phyloP scores from a whole-genome alignment of 2,329 filamentous ascomycete genomes.

The Cercospora nicotianae region DNA sequence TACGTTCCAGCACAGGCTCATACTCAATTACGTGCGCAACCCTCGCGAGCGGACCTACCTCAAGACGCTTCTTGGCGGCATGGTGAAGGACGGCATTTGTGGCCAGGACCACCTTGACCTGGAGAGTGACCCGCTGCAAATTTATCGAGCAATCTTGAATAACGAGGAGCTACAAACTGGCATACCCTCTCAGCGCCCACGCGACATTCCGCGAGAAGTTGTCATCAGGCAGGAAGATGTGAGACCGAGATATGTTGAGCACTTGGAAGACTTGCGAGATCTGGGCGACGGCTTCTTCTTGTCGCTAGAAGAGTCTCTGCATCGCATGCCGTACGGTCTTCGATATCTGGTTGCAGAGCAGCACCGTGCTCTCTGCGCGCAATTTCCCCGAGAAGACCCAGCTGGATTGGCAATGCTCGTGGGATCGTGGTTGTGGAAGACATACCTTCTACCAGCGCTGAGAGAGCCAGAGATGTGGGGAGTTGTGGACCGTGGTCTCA shows the following conservation, averaged over 20 bases:
- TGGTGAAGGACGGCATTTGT: constrained; percentile 89
- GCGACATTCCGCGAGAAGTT: constrained; percentile 84
- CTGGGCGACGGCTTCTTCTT: constrained; percentile 89
- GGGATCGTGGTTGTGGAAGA: constrained; percentile 89
- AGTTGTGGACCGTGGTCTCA: constrained; percentile 84
- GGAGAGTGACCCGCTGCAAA: constrained; percentile 96
- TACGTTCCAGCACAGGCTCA: constrained; percentile 88
- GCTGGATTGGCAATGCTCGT: constrained; percentile 78
- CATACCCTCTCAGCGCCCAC: constrained; percentile 72
- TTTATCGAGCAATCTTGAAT: constrained; percentile 92
- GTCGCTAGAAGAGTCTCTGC: constrained; percentile 76
- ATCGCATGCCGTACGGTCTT: constrained; percentile 89
- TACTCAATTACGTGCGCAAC: constrained; percentile 84
- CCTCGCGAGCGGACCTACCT: constrained; percentile 91
- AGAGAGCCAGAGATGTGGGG: constrained; percentile 89
- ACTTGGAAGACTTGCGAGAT: constrained; percentile 89
- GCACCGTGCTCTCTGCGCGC: constrained; percentile 72
- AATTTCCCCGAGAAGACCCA: constrained; percentile 77
- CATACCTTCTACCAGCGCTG: constrained; percentile 87
- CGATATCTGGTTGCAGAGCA: constrained; percentile 85
- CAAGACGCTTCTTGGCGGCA: constrained; percentile 76
- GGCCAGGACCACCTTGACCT: constrained; percentile 88
- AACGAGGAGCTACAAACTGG: constrained; percentile 96
- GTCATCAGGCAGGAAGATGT: constrained; percentile 97
- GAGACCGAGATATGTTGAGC: constrained; percentile 86